A percentile compares a stretch with the other conserved stretches of the same genome.
Conservation (phyloP, 768 basidiomycete species). For the Phanerochaete sordida region DNA sequence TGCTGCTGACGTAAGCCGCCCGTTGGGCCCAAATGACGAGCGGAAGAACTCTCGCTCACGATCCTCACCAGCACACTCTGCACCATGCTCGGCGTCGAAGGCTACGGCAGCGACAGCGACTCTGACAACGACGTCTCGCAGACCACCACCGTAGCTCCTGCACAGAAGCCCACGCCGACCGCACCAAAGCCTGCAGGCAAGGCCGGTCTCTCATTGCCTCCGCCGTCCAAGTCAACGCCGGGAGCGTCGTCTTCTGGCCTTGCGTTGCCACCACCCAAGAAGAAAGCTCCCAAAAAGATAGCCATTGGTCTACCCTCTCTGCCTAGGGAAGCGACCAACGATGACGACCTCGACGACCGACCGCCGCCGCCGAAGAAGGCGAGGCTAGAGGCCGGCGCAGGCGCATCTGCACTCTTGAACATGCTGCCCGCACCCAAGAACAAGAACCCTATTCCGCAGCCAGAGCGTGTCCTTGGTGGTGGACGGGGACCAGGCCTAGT, state of each 20-base stretch:
- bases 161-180: slow-evolving; percentile 12
- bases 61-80: background rate
- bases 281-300: slow-evolving; percentile 55
- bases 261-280: slow-evolving; percentile 39
- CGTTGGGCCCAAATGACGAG: background rate
- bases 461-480: slow-evolving; percentile 61
- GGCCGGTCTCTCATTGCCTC: slow-evolving; percentile 35
- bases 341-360: slow-evolving; percentile 33
- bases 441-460: slow-evolving; percentile 37
- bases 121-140: slow-evolving; percentile 41
- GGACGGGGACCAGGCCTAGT: slow-evolving; percentile 60
- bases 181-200: slow-evolving; percentile 25
- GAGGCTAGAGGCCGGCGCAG: slow-evolving; percentile 48
- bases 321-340: slow-evolving; percentile 32
- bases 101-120: slow-evolving; percentile 74
- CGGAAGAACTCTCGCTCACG: background rate
- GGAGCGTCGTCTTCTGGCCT: slow-evolving; percentile 18
- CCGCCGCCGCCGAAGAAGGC: slow-evolving; percentile 61
- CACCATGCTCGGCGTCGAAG: slow-evolving; percentile 71
- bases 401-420: slow-evolving; percentile 58
- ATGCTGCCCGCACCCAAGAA: slow-evolving; percentile 79
- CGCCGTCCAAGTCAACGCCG: slow-evolving; percentile 20
- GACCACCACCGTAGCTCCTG: slow-evolving; percentile 3
- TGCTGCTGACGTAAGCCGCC: slow-evolving; percentile 3
- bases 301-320: slow-evolving; percentile 55